Evolutionary conservation across 2,329 filamentous ascomycete genomes (phyloP).

Genomic region (Curvularia lunata): DNA sequence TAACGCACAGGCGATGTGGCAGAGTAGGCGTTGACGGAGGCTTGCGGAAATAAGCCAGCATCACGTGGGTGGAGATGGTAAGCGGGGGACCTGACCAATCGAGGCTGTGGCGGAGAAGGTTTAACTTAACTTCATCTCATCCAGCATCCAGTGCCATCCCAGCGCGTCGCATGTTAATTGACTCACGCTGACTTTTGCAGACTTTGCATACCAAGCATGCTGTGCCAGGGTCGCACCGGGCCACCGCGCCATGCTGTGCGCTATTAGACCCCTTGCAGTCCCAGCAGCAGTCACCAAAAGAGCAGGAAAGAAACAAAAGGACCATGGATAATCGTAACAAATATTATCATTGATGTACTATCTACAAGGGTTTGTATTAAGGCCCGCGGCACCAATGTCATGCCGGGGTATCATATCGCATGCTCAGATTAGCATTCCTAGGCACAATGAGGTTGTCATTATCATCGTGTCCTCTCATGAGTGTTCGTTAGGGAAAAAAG

Average conservation of each 20-base stretch:
- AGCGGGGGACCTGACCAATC: neutral
- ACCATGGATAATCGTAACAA: constrained; percentile 14
- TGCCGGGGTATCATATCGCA: constrained; percentile 44
- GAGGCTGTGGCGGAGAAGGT: neutral
- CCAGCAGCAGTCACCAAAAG: neutral
- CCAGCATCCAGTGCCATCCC: neutral
- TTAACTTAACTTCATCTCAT: constrained; percentile 4
- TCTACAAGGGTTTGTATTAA: constrained; percentile 27
- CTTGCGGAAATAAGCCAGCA: no score
- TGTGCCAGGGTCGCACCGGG: neutral
- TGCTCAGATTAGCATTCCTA: constrained; percentile 26
- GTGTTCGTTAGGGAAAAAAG: constrained; percentile 23
- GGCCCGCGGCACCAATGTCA: constrained; percentile 22
- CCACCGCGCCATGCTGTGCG: neutral
- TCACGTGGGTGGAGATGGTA: no score
- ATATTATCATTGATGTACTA: constrained; percentile 35
- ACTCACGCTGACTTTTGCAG: neutral
- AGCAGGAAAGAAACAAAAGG: neutral
- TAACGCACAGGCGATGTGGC: no score
- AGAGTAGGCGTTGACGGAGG: no score
- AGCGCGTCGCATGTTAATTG: neutral
- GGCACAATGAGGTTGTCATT: constrained; percentile 30
- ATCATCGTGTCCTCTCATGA: constrained; percentile 32
- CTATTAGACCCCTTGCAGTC: neutral
- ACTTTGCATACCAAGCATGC: no score